A percentile compares a stretch with the other conserved stretches of the same genome.
These are phyloP conservation scores for Posidonia australis DNA, from an alignment of 106 monocot genomes.

Conservation along the genomic window DNA sequence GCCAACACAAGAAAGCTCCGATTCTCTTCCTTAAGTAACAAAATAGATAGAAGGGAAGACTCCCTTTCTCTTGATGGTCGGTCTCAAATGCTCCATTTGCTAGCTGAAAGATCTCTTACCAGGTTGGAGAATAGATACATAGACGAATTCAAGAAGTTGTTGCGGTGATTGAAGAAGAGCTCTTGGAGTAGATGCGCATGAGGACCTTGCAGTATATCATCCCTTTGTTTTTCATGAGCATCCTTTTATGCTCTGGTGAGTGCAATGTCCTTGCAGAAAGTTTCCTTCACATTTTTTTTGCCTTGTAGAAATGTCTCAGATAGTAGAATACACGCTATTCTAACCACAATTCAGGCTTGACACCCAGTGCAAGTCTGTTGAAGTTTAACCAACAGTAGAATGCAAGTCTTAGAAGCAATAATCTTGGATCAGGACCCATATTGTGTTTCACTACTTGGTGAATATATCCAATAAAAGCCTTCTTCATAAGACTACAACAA, in stretches of 20 bases:
- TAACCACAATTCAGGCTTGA: not conserved
- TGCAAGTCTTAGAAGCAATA: too few relatives aligned
- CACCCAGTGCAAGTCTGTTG: not conserved
- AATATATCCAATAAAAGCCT: too few relatives aligned
- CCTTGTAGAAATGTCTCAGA: not conserved
- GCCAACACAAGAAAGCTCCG: constrained; percentile 9
- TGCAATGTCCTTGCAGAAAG: not conserved
- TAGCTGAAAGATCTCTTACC: not conserved
- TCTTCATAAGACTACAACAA: too few relatives aligned
- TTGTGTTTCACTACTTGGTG: too few relatives aligned
- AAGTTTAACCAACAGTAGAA: not conserved
- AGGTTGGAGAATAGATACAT: not conserved
- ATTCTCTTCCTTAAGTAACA: constrained; percentile 1
- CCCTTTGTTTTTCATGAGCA: constrained; percentile 21
- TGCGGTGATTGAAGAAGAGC: not conserved
- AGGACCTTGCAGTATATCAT: constrained; percentile 3
- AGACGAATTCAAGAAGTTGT: not conserved
- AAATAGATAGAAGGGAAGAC: not conserved
- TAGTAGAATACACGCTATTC: not conserved
- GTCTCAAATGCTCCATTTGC: constrained; percentile 1
- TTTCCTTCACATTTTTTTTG: not conserved
- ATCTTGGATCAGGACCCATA: too few relatives aligned
- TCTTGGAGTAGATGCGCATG: not conserved
- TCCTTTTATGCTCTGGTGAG: constrained; percentile 43
- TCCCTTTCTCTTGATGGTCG: constrained; percentile 1